These are phyloP conservation scores for Malus domestica DNA, from an alignment of 306 rosid genomes.

Conservation along the genomic window DNA sequence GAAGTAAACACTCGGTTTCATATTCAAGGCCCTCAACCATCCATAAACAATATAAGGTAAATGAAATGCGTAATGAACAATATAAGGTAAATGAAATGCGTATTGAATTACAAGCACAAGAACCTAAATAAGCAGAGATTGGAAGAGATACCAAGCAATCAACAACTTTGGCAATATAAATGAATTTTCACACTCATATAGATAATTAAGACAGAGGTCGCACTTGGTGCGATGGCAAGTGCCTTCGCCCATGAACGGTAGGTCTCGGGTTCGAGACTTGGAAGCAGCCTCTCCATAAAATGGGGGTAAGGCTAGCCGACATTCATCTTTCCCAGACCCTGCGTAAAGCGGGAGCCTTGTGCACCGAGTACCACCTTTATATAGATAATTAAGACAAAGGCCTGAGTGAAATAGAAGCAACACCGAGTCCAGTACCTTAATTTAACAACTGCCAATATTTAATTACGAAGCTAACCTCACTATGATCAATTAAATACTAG, in stretches of 20 bases:
- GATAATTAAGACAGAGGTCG: constrained; percentile 13
- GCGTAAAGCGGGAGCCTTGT: too few relatives aligned
- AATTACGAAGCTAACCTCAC: constrained; percentile 32
- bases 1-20: not conserved
- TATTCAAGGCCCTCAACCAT: not conserved
- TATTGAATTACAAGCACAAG: not conserved
- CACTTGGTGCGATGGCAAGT: too few relatives aligned
- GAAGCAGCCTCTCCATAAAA: too few relatives aligned
- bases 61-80: not conserved
- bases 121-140: not conserved
- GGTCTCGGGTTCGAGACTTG: too few relatives aligned
- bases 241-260: too few relatives aligned
- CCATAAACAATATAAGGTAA: not conserved
- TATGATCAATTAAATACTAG: constrained; percentile 22
- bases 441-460: constrained; percentile 35
- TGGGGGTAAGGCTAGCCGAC: too few relatives aligned
- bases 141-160: not conserved
- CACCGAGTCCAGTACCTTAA: constrained; percentile 40
- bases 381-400: constrained; percentile 15
- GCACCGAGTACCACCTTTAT: not conserved
- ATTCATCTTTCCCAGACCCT: too few relatives aligned
- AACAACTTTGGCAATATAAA: not conserved
- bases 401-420: constrained; percentile 28
- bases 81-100: not conserved
- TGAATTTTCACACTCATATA: constrained; percentile 22